Evolutionary conservation across 1,139 yeast species (phyloP).

Genomic region (Yamadazyma blattariae): DNA sequence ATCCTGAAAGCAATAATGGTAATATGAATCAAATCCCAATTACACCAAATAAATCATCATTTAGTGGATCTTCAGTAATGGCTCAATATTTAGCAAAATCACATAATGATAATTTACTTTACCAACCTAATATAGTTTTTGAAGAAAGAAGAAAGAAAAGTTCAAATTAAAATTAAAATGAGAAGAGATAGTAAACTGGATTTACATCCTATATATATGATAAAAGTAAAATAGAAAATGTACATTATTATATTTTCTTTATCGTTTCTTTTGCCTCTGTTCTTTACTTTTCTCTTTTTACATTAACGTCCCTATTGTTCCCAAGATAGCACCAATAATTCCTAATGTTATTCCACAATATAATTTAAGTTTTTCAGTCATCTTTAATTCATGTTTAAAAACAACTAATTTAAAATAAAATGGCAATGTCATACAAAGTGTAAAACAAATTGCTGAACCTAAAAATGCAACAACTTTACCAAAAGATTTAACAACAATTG

Average conservation of each 20-base stretch:
- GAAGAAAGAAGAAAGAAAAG: constrained; percentile 14
- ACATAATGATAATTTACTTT: constrained; percentile 58
- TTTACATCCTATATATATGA: too few relatives aligned
- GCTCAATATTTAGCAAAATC: constrained; percentile 73
- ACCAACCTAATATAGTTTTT: constrained; percentile 46
- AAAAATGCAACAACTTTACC: constrained; percentile 80
- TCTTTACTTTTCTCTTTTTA: too few relatives aligned
- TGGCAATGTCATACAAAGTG: constrained; percentile 79
- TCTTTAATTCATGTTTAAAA: constrained; percentile 46
- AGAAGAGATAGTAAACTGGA: constrained; percentile 5
- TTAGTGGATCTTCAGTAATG: constrained; percentile 73
- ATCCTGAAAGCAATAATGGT: background rate
- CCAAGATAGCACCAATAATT: constrained; percentile 46
- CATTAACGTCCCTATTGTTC: constrained; percentile 43
- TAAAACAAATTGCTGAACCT: constrained; percentile 79
- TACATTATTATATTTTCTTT: too few relatives aligned
- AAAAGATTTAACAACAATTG: constrained; percentile 69
- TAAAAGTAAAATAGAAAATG: too few relatives aligned
- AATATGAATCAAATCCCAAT: background rate
- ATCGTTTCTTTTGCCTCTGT: too few relatives aligned
- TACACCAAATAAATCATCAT: too few relatives aligned
- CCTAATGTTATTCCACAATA: constrained; percentile 47
- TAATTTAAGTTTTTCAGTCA: constrained; percentile 35
- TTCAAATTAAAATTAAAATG: background rate
- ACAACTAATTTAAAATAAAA: constrained; percentile 64